Base-by-base conservation (phyloP, 2,329 filamentous ascomycete species). In the Plenodomus biglobosus region DNA sequence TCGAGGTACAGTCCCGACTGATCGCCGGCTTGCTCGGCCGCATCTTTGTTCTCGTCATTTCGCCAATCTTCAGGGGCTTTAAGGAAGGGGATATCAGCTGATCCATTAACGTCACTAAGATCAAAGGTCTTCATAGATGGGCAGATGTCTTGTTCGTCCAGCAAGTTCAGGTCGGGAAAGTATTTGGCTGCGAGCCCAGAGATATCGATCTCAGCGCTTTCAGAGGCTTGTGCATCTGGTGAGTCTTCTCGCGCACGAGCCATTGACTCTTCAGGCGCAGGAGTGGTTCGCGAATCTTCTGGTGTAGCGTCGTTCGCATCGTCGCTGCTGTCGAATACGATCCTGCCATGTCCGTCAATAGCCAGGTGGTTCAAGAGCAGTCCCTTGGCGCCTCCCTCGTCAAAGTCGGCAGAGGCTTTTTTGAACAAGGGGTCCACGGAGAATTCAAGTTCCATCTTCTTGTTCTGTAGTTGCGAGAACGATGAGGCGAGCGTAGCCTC, bases 401-500 rank as follows among this genome's bases (percentile, higher is more conserved):
- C 94, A 58, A 99, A 99, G 75, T 99, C 94, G 37, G 94, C 94
- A 5, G 92, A 95, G 0, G 92, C 92, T 68, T 99, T 99, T 69
- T 99, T 99, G 81, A 99, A 99, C n/a, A 99, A 76, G 2, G 94
- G 94, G 66, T 99, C 94, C 4, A 99, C 92, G 0, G 92, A 86
- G 58, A 99, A 96, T 66, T 99, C 94, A 38, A 97, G 81, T 62
- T 99, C 94, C 65, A 99, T 92, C 73, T 97, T 99, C 75, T 99
- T 99, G 61, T 97, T 79, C 69, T 96, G 90, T 45, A 99, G 71
- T 16, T 92, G 86, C 36, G 87, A 84, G 71, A 97, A 97, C 0
- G 90, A 94, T 0, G 89, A 86, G 2, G 89, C 94, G 5, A 99
- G 78, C 0, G 94, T 99, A n/a, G 90, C 87, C 74, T 99, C 94